These are phyloP conservation scores for Pichia sp. DNA, from an alignment of 1,139 yeast species.

Conservation along the genomic window DNA sequence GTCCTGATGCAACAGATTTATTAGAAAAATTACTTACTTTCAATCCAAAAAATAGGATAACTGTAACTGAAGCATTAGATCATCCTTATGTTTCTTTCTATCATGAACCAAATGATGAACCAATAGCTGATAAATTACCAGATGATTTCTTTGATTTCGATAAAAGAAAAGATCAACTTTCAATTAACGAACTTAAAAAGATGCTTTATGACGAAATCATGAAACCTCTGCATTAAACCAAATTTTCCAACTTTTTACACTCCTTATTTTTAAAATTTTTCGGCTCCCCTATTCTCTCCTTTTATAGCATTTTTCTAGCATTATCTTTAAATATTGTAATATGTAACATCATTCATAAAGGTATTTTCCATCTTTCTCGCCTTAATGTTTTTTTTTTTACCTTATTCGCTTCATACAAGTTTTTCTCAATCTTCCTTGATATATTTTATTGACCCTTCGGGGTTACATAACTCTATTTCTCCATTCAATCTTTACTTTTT, in stretches of 20 bases:
- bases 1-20: conserved; percentile 59
- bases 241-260: background rate
- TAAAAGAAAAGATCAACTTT: conserved; percentile 45
- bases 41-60: conserved; percentile 58
- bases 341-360: no score
- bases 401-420: no score
- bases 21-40: conserved; percentile 54
- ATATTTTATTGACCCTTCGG: no score
- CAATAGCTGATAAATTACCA: conserved; percentile 51
- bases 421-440: no score
- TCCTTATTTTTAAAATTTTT: no score
- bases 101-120: conserved; percentile 71
- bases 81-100: conserved; percentile 63
- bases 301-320: no score
- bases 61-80: conserved; percentile 57
- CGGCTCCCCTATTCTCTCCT: no score
- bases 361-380: no score
- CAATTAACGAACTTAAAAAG: conserved; percentile 42
- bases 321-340: no score
- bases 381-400: no score
- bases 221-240: conserved; percentile 28
- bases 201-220: conserved; percentile 54
- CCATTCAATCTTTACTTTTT: no score
- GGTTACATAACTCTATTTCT: no score
- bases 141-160: conserved; percentile 61